Percentiles rank a stretch among this genome's conserved stretches.
Conservation (phyloP, 768 basidiomycete genomes). For the Cubamyces sp. region DNA sequence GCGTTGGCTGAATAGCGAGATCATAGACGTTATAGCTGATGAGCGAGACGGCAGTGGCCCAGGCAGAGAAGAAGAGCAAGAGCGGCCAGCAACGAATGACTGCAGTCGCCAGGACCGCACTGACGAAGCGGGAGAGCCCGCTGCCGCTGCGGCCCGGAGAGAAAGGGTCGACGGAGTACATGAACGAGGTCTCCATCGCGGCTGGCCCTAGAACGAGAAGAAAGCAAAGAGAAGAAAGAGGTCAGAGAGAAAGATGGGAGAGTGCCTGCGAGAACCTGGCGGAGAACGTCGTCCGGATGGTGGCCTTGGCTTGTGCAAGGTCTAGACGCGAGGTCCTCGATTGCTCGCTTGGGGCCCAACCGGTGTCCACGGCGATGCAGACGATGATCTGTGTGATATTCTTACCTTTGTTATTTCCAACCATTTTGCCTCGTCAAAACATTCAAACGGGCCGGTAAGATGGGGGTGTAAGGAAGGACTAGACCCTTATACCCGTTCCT, state of each 20-base stretch:
- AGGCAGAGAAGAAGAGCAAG: conserved; percentile 63
- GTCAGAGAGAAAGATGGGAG: conserved; percentile 5
- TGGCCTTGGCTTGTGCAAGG: not conserved
- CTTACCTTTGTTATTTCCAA: conserved; percentile 8
- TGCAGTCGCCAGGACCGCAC: conserved; percentile 44
- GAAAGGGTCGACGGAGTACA: conserved; percentile 31
- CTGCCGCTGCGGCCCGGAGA: conserved; percentile 13
- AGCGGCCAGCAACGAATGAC: conserved; percentile 69
- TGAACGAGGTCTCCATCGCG: conserved; percentile 25
- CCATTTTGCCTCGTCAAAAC: not conserved
- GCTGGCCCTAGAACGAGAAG: not conserved
- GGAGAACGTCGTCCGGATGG: not conserved
- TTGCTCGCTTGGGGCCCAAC: conserved; percentile 1
- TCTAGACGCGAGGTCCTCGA: not conserved
- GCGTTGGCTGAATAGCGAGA: conserved; percentile 51
- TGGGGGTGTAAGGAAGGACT: too few relatives aligned
- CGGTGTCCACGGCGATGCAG: conserved; percentile 8
- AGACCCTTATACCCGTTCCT: too few relatives aligned
- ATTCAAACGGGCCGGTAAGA: not conserved
- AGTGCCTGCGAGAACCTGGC: not conserved
- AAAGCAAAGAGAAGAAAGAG: conserved; percentile 2
- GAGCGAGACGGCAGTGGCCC: conserved; percentile 61
- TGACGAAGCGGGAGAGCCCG: conserved; percentile 22
- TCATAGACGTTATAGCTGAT: conserved; percentile 52
- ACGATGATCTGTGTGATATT: conserved; percentile 1